Conservation (phyloP, 1,284 basidiomycete genomes). For the Xerocomus tenax region DNA sequence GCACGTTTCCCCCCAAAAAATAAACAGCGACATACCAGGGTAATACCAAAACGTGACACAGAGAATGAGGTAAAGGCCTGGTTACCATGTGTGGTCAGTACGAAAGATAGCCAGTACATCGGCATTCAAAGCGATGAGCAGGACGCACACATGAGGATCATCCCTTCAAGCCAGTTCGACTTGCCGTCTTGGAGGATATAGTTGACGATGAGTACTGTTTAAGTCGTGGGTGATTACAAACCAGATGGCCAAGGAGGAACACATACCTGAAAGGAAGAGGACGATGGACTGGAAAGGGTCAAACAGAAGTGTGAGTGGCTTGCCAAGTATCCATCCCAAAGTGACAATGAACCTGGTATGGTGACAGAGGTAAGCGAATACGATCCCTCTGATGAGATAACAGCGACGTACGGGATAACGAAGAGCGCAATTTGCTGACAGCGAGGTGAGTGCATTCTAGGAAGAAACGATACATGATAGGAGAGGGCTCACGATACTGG, state of each 20-base stretch:
- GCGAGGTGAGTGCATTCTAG: conserved; percentile 5
- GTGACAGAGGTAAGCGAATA: conserved; percentile 47
- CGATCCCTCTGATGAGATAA: conserved; percentile 34
- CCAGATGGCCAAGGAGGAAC: background rate
- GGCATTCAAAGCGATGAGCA: background rate
- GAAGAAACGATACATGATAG: background rate
- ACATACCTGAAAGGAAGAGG: conserved; percentile 40
- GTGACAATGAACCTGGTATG: conserved; percentile 48
- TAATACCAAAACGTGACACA: conserved; percentile 36
- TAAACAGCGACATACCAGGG: conserved; percentile 37
- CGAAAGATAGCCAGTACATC: background rate
- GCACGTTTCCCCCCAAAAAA: background rate
- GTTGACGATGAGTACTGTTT: conserved; percentile 63
- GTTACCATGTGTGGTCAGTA: conserved; percentile 1
- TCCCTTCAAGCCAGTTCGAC: conserved; percentile 75
- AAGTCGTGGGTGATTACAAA: background rate
- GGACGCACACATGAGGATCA: conserved; percentile 56
- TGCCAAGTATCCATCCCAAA: conserved; percentile 60
- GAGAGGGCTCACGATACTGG: conserved; percentile 61
- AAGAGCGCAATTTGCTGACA: conserved; percentile 83
- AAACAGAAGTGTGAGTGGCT: conserved; percentile 69
- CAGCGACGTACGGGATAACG: conserved; percentile 62
- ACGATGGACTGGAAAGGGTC: conserved; percentile 73
- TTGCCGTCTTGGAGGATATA: conserved; percentile 75
- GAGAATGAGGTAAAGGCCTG: conserved; percentile 38